These are phyloP conservation scores for Nematocida ausubeli DNA, from an alignment of 371 early-diverging fungal genomes.

Conservation along the genomic window DNA sequence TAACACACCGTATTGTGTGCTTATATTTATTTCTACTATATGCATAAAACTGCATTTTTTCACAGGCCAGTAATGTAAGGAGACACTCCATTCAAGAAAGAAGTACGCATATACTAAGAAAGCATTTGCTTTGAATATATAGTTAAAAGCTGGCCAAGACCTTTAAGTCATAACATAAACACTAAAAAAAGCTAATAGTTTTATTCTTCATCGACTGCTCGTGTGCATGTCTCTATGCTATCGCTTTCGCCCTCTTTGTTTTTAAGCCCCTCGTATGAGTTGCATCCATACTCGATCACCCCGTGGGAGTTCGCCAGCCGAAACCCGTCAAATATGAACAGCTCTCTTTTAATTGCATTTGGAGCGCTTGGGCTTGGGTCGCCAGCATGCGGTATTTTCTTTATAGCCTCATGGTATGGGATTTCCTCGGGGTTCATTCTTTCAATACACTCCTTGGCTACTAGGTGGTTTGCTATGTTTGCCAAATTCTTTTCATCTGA, in stretches of 20 bases:
- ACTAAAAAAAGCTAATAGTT: too few relatives aligned
- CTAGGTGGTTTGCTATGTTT: conserved; percentile 67
- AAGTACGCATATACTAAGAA: too few relatives aligned
- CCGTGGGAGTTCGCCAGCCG: conserved; percentile 55
- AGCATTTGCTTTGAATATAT: too few relatives aligned
- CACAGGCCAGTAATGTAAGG: too few relatives aligned
- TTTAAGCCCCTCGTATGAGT: conserved; percentile 47
- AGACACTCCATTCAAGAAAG: too few relatives aligned
- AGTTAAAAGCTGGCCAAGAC: too few relatives aligned
- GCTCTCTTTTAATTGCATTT: conserved; percentile 65
- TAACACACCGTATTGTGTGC: too few relatives aligned
- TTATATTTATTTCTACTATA: too few relatives aligned
- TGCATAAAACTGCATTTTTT: too few relatives aligned
- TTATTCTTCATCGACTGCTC: not conserved
- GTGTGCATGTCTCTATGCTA: conserved; percentile 33
- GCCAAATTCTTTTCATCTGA: conserved; percentile 21
- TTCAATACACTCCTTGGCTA: conserved; percentile 53
- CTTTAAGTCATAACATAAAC: too few relatives aligned
- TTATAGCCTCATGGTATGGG: conserved; percentile 59
- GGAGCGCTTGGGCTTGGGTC: conserved; percentile 40
- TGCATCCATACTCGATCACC: conserved; percentile 51
- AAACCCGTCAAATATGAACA: conserved; percentile 68
- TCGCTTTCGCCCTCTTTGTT: conserved; percentile 41
- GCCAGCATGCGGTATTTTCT: conserved; percentile 61
- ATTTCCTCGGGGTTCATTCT: conserved; percentile 45